phyloP scores from a whole-genome alignment of 225 moss, liverwort and hornwort species.

The Rhytidiadelphus loreus region DNA sequence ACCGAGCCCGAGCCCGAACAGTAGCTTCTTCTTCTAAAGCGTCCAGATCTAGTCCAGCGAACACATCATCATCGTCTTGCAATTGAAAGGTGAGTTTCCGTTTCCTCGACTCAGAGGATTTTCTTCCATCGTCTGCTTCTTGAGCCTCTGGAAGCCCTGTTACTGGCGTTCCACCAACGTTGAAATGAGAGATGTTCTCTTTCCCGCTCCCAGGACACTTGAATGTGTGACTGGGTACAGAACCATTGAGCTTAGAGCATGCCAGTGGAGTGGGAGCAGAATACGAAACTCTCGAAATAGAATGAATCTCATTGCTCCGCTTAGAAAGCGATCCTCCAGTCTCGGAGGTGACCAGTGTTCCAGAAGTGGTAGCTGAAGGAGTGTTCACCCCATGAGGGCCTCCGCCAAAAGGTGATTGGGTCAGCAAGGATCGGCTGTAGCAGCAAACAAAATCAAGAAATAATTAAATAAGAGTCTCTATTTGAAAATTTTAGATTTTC shows the following conservation, averaged over 20 bases:
- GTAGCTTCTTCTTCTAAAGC: conserved; percentile 57
- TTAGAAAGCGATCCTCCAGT: conserved; percentile 39
- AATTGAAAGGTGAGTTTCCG: conserved; percentile 52
- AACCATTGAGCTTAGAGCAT: neutral
- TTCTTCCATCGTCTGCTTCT: conserved; percentile 6
- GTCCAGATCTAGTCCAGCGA: conserved; percentile 53
- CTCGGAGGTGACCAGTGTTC: conserved; percentile 25
- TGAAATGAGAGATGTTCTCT: neutral
- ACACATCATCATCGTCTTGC: conserved; percentile 47
- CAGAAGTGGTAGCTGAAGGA: conserved; percentile 21
- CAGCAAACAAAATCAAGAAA: neutral
- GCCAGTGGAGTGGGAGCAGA: conserved; percentile 1
- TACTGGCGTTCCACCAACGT: neutral
- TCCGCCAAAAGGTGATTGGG: conserved; percentile 38
- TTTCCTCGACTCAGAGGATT: conserved; percentile 39
- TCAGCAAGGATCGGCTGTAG: conserved; percentile 47
- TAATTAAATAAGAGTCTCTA: too few species aligned
- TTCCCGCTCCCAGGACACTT: conserved; percentile 14
- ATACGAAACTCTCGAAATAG: conserved; percentile 12
- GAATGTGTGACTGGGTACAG: neutral
- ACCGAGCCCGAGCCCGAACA: conserved; percentile 27
- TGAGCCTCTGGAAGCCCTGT: neutral
- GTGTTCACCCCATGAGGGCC: neutral
- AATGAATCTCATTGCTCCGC: conserved; percentile 9
- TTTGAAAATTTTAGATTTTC: neutral